Evolutionary conservation across 805 yeast genomes (phyloP), one percentile per base, ranked within the genome.

Genomic region (Candida ficus): DNA sequence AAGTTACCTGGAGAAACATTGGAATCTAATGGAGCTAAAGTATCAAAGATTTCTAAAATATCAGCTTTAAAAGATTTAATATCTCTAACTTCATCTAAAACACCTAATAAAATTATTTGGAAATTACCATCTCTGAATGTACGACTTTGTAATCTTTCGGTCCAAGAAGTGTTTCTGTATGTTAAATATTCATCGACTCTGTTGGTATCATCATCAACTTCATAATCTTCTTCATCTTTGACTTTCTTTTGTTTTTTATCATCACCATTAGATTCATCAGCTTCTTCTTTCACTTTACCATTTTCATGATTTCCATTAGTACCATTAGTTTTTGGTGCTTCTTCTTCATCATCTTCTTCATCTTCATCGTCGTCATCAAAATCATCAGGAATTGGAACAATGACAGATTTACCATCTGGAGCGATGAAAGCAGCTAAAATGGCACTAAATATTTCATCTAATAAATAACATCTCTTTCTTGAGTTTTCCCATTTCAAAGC

Each of bases 81-180:
- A 47, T 78, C 70, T 34, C 78, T 77, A 13, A 78, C 76, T 36
- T 70, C 66, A 17, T 78, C 76, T 31, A 90, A 68, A 3, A 89
- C 67, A 25, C 96, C 96, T 36, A 89, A 58, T 32, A 90, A 60
- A 32, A 83, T 74, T 30, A 83, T 71, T 51, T 87, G 82, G 96
- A 97, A 91, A 40, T 78, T 78, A 4, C 96, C 95, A 52, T 87
- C 89, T 51, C 73, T 78, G 59, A 85, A 93, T 47, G 75, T 75
- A 40, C 96, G 76, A 41, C 76, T 80, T 12, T 80, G 73, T 16
- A 91, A 67, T 30, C 95, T 68, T 23, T 84, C 95, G 43, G 79
- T 76, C 96, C 98, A 93, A 11, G 79, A 62, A 0, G 66, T 62
- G 32, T 79, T 79, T 40, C 82, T 67, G 58, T 77, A 74, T 42